Evolutionary conservation across 2,329 filamentous ascomycete genomes (phyloP), one percentile per base, ranked within the genome.

Genomic region (Xylaria multiplex): DNA sequence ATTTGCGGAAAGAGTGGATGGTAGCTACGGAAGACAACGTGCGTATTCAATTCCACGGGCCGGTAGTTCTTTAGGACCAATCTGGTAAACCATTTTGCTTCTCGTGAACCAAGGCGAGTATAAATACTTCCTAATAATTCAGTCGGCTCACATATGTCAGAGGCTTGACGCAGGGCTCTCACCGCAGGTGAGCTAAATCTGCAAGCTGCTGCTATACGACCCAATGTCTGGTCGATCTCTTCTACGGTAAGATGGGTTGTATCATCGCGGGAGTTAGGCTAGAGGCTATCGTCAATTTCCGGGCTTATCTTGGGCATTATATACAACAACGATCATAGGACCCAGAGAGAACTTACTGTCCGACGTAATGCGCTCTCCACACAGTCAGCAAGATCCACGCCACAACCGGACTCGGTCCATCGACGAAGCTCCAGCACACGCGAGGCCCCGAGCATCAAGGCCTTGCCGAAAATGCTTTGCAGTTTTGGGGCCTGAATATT

Each of bases 1-100:
- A 94, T 81, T 40, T 86, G 84, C 0, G 92, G 91, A 0, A 97
- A 81, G 0, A 91, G 79, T 43, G 89, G 88, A 75, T 97, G 90
- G 59, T 90, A 91, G 19, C 82, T 82, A 13, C 80, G 79, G 53
- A 91, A 83, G 0, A 92, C 78, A 19, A 85, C 76, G 1, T 77
- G 70, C 6, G 81, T 79, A 24, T 93, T 87, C 1, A 96, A 74
- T 1, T 85, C 76, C 0, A 94, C 82, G 0, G 91, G 90, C n/a
- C 85, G 83, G 65, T 90, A 92, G 68, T 90, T 86, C 74, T 96
- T 96, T 32, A 97, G 81, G 6, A 97, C 83, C 35, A 97, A 81
- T 3, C 94, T 86, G 0, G 92, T 92, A 11, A 97, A 83, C 94
- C 94, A 97, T 79, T 97, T 97, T 3, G 90, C 91, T 74, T 97